phyloP scores from a whole-genome alignment of 805 yeast species.

The Monosporozyma aerobia region DNA sequence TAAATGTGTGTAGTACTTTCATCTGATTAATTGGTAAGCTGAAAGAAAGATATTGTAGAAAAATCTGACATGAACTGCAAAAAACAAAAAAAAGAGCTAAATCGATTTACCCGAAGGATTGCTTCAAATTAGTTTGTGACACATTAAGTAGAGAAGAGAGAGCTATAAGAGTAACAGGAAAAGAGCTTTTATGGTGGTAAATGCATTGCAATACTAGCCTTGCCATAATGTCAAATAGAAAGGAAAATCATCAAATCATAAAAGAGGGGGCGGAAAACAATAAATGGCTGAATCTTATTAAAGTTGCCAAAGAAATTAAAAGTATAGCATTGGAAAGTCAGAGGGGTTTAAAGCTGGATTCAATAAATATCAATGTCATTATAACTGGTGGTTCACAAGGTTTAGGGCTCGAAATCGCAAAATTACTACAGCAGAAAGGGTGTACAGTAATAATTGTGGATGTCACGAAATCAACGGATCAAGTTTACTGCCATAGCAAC shows the following conservation, averaged over 20 bases:
- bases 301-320: background rate
- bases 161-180: background rate
- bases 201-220: background rate
- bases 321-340: slow-evolving; percentile 1
- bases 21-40: background rate
- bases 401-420: slow-evolving; percentile 58
- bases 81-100: background rate
- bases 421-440: slow-evolving; percentile 33
- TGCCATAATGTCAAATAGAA: background rate
- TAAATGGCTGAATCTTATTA: background rate
- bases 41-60: background rate
- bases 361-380: slow-evolving; percentile 37
- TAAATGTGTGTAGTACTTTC: background rate
- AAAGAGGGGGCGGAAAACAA: background rate
- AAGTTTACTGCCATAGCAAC: slow-evolving; percentile 24
- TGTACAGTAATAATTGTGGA: slow-evolving; percentile 63
- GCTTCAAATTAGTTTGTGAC: background rate
- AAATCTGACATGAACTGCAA: background rate
- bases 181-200: background rate
- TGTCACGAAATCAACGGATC: slow-evolving; percentile 28
- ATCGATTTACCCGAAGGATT: background rate
- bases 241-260: background rate
- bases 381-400: slow-evolving; percentile 85
- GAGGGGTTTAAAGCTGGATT: slow-evolving; percentile 32
- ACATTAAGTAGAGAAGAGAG: background rate